Conservation (phyloP, 805 yeast genomes). For the Henningerozyma blattae region DNA sequence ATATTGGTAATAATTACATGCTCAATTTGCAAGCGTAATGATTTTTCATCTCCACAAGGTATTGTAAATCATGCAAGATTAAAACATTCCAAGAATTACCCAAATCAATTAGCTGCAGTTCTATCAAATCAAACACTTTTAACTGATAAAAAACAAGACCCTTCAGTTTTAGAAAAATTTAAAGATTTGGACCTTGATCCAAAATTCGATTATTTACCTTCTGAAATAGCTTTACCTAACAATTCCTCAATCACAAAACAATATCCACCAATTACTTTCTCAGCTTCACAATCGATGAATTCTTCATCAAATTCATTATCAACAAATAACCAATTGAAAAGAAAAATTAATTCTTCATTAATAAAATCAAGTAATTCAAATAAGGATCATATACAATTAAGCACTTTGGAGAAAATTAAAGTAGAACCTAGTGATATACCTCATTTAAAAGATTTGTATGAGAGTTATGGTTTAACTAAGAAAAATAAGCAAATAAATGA, state of each 20-base stretch:
- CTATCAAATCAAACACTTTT: constrained; percentile 48
- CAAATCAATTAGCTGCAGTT: constrained; percentile 68
- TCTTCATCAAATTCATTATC: neutral
- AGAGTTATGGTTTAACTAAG: too few relatives aligned
- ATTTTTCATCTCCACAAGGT: constrained; percentile 72
- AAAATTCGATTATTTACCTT: constrained; percentile 16
- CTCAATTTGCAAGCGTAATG: constrained; percentile 51
- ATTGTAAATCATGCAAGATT: constrained; percentile 66
- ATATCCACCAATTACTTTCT: too few relatives aligned
- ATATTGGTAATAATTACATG: constrained; percentile 57
- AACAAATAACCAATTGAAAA: constrained; percentile 1
- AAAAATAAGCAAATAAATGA: too few relatives aligned
- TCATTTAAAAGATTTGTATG: constrained; percentile 18
- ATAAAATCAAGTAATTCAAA: neutral
- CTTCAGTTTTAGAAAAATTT: constrained; percentile 16
- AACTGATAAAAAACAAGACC: constrained; percentile 16
- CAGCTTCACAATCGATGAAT: too few relatives aligned
- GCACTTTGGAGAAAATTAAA: neutral
- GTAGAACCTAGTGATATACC: constrained; percentile 3
- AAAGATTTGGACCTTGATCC: constrained; percentile 17
- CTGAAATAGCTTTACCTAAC: constrained; percentile 16
- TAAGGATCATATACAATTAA: neutral
- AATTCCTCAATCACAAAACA: constrained; percentile 3
- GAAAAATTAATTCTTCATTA: neutral
- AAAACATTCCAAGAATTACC: constrained; percentile 59